Base-by-base conservation (phyloP, 1,139 yeast genomes). In the Diutina scorzettiae region DNA sequence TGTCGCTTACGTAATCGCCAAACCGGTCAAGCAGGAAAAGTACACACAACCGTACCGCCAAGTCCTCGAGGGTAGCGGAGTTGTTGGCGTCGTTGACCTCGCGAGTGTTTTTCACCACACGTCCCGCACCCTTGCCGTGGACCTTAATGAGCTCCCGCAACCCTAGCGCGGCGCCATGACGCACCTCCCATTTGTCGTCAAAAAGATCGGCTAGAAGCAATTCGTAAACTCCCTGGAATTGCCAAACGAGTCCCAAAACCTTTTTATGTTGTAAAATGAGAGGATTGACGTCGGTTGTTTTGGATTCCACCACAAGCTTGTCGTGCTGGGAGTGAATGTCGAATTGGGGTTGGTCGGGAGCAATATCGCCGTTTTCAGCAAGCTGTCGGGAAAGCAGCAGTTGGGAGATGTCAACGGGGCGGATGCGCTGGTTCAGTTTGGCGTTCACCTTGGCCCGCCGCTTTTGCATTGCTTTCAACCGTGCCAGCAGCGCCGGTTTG, bases 131-230 rank as follows among this genome's bases (percentile, higher is more conserved):
- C 40, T 66, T 66, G 0, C 96, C 96, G 53, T 89, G 98, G 47
- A 76, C 78, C 49, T 79, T 81, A 46, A 91, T 70, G 41, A 93
- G 67, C 57, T 91, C 98, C 56, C 98, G 71, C 40, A 93, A 66
- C 0, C 98, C 98, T 50, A 91, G 69, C 5, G 95, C 86, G 0
- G 97, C 91, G 33, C 98, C 99, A 59, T 93, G 99, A 52, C 99
- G 77, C 16, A 81, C 71, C 62, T 93, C 98, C 99, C 99, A 93
- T 43, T 73, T 70, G 39, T 85, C 93, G 50, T 82, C 81, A 56
- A 86, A 86, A 46, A 93, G 63, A 53, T 89, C 96, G 37, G 78
- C 78, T 48, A 86, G 65, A 37, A 93, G 61, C 27, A 89, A 63
- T 54, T 87, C 96, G 55, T 82, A 87, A n/a, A 91, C 81, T n/a